Evolutionary conservation across 1,284 basidiomycete genomes (phyloP).

Genomic region (Ceratobasidium sp.): DNA sequence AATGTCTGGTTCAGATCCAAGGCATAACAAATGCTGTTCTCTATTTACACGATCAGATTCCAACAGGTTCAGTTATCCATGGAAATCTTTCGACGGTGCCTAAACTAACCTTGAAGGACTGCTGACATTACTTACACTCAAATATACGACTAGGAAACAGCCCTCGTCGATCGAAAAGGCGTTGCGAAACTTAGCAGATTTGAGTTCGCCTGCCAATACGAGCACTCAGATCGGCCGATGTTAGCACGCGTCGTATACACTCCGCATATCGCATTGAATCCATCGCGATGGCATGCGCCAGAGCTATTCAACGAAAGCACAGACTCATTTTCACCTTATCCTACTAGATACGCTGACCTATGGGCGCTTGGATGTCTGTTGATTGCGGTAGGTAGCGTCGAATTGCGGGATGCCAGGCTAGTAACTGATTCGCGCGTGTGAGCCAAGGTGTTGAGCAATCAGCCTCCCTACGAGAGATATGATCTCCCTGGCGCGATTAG

Average conservation of each 20-base stretch:
- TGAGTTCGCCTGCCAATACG: constrained; percentile 39
- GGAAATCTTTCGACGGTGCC: constrained; percentile 25
- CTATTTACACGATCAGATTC: constrained; percentile 5
- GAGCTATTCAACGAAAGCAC: constrained; percentile 10
- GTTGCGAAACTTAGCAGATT: constrained; percentile 6
- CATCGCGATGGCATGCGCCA: constrained; percentile 25
- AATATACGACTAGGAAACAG: background rate
- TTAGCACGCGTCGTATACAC: constrained; percentile 6
- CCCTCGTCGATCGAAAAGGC: background rate
- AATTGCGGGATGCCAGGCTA: background rate
- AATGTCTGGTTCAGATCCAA: background rate
- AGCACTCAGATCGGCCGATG: constrained; percentile 4
- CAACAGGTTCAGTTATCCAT: background rate
- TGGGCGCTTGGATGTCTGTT: constrained; percentile 33
- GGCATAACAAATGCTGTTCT: background rate
- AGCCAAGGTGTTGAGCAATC: constrained; percentile 9
- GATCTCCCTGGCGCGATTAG: constrained; percentile 8
- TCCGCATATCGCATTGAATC: constrained; percentile 9
- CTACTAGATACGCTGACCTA: constrained; percentile 23
- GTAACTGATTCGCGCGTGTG: background rate
- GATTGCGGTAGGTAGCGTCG: background rate
- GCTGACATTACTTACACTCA: background rate
- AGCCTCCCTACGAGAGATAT: constrained; percentile 2
- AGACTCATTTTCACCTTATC: constrained; percentile 14
- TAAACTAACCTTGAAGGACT: background rate